Base-by-base conservation (phyloP, 2,329 filamentous ascomycete species). In the Xylaria sp. region DNA sequence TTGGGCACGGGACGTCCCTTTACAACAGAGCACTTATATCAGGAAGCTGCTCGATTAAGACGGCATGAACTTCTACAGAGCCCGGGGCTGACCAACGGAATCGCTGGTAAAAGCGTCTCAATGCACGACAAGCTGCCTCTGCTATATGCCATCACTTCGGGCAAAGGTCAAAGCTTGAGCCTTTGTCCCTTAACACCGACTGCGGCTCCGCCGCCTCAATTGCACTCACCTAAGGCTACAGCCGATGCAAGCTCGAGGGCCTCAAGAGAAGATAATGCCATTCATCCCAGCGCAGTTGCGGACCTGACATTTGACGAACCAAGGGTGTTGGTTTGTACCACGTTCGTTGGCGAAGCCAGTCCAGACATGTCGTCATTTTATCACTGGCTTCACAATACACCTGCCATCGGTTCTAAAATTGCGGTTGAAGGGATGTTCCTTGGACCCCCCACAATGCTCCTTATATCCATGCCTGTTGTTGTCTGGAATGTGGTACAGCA, bases 341-440 rank as follows among this genome's bases (percentile, higher is more conserved):
- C 89, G 0, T 91, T 90, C 75, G 87, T 90, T 33, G 89, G 89
- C 33, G 89, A 91, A 72, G 87, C 88, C 2, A 90, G 87, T 72
- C 84, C 88, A 13, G 88, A 91, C 70, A 90, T 91, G 88, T 85
- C 87, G 2, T 90, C 85, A 28, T 91, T 90, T 76, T 86, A 89
- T 67, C 86, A 89, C 71, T 91, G 89, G 89, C 82, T 91, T n/a
- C 85, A 88, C 55, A 86, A 87, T 71, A 85, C 85, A 0, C 87
- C 89, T 1, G 79, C 85, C 0, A 83, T 87, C 2, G 86, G 86
- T 0, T 83, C 86, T 18, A 88, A 87, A 72, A 88, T 91, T 66
- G 83, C 86, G 7, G 88, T 91, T 4, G 89, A 91, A 75, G 89
- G 88, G 72, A 91, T 91, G 87, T 91, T 91, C 71, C 80, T 91